Percentiles rank a stretch among this genome's conserved stretches.
Evolutionary conservation across 345 rosid species (phyloP).

Genomic region (Gossypioides kirkii): DNA sequence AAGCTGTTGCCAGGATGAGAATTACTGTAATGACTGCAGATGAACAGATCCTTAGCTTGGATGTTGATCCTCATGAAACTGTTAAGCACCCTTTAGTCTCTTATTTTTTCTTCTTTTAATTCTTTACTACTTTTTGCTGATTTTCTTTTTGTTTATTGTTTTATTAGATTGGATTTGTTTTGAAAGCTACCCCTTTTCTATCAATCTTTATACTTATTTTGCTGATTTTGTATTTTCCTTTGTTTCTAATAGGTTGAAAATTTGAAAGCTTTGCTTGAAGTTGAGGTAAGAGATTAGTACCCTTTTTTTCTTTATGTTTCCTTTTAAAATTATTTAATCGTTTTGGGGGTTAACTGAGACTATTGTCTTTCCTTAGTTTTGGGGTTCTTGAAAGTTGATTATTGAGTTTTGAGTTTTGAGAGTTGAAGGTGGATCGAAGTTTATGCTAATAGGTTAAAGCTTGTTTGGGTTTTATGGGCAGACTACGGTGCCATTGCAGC

Average conservation of each 20-base stretch:
- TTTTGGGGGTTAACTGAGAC: neutral
- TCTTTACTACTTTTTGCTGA: conserved; percentile 5
- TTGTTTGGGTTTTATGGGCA: conserved; percentile 33
- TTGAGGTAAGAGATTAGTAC: conserved; percentile 55
- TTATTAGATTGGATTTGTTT: conserved; percentile 68
- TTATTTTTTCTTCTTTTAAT: conserved; percentile 29
- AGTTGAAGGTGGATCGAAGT: neutral
- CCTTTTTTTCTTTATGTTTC: neutral
- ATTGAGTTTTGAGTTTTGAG: neutral
- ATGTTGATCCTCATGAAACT: conserved; percentile 85
- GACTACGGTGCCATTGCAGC: conserved; percentile 82
- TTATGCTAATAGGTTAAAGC: neutral
- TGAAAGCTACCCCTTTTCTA: conserved; percentile 46
- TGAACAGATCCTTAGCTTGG: conserved; percentile 76
- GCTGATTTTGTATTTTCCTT: neutral
- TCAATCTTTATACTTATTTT: conserved; percentile 12
- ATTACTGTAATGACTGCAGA: conserved; percentile 90
- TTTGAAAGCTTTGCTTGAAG: conserved; percentile 94
- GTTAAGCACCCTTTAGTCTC: conserved; percentile 31
- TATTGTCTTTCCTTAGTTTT: neutral
- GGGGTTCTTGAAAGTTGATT: conserved; percentile 11
- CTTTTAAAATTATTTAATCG: neutral
- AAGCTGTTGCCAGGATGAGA: conserved; percentile 40
- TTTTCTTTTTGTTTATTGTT: neutral
- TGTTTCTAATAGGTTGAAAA: conserved; percentile 64